A percentile compares a stretch with the other conserved stretches of the same genome.
Conservation (phyloP, 1,284 basidiomycete species). For the Vanrija pseudolonga region DNA sequence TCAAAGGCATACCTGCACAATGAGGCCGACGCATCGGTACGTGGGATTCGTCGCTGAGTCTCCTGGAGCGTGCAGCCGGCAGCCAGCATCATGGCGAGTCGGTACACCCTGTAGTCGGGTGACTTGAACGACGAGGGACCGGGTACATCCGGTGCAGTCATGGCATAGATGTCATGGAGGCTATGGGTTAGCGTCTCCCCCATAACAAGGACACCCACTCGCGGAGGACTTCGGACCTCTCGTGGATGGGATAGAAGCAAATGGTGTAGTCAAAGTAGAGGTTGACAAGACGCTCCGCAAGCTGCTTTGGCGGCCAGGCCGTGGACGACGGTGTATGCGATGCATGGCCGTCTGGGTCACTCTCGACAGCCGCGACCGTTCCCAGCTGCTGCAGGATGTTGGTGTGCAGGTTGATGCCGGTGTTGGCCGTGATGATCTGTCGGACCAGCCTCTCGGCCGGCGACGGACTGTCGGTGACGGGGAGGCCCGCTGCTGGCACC, state of each 20-base stretch:
- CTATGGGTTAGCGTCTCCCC: background rate
- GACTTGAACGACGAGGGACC: background rate
- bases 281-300: background rate
- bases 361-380: background rate
- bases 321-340: background rate
- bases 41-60: background rate
- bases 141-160: background rate
- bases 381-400: background rate
- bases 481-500: no score
- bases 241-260: background rate
- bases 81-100: background rate
- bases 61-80: background rate
- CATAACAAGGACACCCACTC: background rate
- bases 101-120: background rate
- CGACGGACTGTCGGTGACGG: background rate
- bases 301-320: background rate
- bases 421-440: background rate
- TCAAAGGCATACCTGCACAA: background rate
- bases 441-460: background rate
- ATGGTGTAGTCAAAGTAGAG: background rate
- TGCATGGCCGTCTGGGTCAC: background rate
- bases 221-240: background rate
- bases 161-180: background rate
- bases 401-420: background rate
- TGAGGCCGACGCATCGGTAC: background rate